These are phyloP conservation scores for Xylaria sp. DNA, from an alignment of 2,329 filamentous ascomycete genomes.

Conservation along the genomic window DNA sequence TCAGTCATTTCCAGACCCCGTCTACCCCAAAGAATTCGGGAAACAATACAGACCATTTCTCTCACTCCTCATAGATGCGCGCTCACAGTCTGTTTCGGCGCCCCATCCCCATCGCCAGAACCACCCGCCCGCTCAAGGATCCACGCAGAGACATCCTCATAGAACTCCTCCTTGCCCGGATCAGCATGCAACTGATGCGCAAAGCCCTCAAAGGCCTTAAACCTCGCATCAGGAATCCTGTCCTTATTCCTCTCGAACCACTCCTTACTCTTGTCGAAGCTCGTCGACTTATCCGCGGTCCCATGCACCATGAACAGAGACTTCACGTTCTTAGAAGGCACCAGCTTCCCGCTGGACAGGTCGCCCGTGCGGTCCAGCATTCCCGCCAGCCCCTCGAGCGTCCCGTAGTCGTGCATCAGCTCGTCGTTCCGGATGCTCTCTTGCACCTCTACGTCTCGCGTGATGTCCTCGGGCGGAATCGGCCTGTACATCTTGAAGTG, in stretches of 20 bases:
- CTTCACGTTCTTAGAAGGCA: constrained; percentile 60
- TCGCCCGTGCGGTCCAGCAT: constrained; percentile 78
- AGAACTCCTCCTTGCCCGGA: constrained; percentile 62
- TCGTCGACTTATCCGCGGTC: constrained; percentile 75
- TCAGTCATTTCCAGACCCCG: neutral
- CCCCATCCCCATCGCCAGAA: neutral
- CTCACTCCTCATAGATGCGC: constrained; percentile 39
- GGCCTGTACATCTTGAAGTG: constrained; percentile 72
- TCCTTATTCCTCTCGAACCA: constrained; percentile 67
- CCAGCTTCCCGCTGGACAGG: constrained; percentile 64
- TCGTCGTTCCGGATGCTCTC: constrained; percentile 71
- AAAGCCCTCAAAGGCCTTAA: constrained; percentile 79
- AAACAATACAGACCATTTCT: no score
- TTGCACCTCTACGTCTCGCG: constrained; percentile 72
- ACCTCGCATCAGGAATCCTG: constrained; percentile 72
- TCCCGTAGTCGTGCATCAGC: constrained; percentile 84
- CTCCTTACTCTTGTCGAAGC: constrained; percentile 70
- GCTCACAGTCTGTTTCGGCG: constrained; percentile 23
- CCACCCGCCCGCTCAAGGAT: constrained; percentile 60
- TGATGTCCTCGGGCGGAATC: constrained; percentile 72
- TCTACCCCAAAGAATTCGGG: neutral
- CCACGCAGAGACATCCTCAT: constrained; percentile 72
- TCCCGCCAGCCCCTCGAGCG: constrained; percentile 80
- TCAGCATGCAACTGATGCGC: constrained; percentile 80
- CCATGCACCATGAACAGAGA: constrained; percentile 81